phyloP scores from a whole-genome alignment of 2,329 filamentous ascomycete species.

The Karstenula rhodostoma region DNA sequence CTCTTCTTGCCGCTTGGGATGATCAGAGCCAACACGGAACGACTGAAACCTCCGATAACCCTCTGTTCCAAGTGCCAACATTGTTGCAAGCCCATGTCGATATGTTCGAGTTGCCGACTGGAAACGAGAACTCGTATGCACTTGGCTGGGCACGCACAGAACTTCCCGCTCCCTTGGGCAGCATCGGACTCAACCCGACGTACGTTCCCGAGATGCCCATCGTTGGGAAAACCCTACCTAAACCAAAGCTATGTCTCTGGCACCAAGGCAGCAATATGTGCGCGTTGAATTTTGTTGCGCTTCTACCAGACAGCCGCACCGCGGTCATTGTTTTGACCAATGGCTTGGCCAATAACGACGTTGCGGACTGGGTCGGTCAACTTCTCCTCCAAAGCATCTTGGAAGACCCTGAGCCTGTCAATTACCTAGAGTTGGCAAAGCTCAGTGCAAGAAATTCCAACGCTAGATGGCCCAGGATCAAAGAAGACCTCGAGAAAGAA shows the following conservation, averaged over 20 bases:
- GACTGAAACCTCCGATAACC: background rate
- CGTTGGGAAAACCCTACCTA: slow-evolving; percentile 20
- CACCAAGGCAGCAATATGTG: slow-evolving; percentile 38
- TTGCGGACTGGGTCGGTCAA: slow-evolving; percentile 30
- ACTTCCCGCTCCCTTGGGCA: background rate
- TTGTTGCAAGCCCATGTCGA: background rate
- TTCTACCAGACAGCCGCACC: slow-evolving; percentile 39
- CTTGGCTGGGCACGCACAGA: background rate
- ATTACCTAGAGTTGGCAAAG: too few relatives aligned
- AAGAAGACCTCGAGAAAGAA: too few relatives aligned
- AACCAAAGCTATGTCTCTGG: slow-evolving; percentile 27
- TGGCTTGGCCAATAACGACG: slow-evolving; percentile 24
- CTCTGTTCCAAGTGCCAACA: background rate
- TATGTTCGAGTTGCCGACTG: background rate
- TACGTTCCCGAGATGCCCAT: background rate
- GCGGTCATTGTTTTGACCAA: slow-evolving; percentile 38
- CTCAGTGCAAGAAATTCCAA: too few relatives aligned
- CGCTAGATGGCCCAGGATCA: too few relatives aligned
- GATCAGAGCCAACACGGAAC: background rate
- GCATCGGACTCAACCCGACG: background rate
- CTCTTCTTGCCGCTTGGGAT: background rate
- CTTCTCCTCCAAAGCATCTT: too few relatives aligned
- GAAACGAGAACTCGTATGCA: background rate
- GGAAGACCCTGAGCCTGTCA: too few relatives aligned
- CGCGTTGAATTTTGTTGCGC: slow-evolving; percentile 24